These are phyloP conservation scores for Gaertneriomyces semiglobifer DNA, from an alignment of 192 early-diverging fungal genomes.

Conservation along the genomic window DNA sequence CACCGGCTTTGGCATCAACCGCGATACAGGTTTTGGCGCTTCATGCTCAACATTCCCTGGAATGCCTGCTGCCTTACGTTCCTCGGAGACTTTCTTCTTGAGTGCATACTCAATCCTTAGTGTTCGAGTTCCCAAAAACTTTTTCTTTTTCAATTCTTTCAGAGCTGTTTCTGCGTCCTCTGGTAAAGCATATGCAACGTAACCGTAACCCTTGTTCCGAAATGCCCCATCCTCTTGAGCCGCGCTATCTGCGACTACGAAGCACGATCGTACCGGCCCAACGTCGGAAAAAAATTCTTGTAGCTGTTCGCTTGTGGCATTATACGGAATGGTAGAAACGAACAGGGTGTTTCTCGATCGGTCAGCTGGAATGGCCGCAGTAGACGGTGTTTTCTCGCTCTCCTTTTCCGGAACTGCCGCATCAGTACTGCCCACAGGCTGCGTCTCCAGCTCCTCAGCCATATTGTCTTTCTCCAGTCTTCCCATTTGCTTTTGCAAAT, in stretches of 20 bases:
- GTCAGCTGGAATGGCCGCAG: background rate
- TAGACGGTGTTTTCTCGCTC: too few relatives aligned
- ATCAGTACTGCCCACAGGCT: too few relatives aligned
- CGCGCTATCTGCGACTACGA: constrained; percentile 70
- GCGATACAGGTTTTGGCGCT: background rate
- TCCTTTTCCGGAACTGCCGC: too few relatives aligned
- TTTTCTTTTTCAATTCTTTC: constrained; percentile 64
- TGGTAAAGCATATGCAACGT: constrained; percentile 78
- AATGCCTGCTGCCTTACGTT: constrained; percentile 25
- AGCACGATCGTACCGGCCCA: constrained; percentile 85
- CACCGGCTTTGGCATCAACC: constrained; percentile 18
- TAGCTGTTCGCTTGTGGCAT: constrained; percentile 76
- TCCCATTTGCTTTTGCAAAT: too few relatives aligned
- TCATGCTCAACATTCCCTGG: constrained; percentile 10
- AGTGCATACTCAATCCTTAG: constrained; percentile 80
- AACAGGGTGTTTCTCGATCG: constrained; percentile 63
- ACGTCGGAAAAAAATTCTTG: constrained; percentile 85
- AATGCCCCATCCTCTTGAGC: constrained; percentile 38
- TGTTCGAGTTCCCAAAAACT: constrained; percentile 68
- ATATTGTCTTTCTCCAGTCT: too few relatives aligned
- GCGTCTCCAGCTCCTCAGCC: too few relatives aligned
- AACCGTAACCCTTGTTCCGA: constrained; percentile 85
- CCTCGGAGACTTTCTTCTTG: constrained; percentile 38
- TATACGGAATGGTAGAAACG: constrained; percentile 80
- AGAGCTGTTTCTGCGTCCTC: constrained; percentile 80